These are phyloP conservation scores for Rubia tinctorum DNA, from an alignment of 305 asterid species.

Conservation along the genomic window DNA sequence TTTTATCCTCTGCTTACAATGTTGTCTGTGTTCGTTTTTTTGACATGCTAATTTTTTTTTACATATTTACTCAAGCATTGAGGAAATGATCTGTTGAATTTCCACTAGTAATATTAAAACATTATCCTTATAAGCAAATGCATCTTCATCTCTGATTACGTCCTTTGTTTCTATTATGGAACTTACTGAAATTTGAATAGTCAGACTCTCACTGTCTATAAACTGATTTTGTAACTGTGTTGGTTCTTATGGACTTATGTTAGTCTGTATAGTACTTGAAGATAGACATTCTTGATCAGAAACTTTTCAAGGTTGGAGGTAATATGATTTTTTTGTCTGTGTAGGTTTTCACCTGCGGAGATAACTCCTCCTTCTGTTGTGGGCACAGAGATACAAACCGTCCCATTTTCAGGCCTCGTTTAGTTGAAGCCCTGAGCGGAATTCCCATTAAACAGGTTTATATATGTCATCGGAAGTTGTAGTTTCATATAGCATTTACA, in stretches of 20 bases:
- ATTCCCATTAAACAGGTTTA: constrained; percentile 76
- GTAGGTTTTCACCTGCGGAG: constrained; percentile 88
- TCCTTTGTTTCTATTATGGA: neutral
- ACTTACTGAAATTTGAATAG: neutral
- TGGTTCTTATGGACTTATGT: neutral
- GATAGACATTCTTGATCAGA: neutral
- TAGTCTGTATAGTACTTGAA: too few relatives aligned
- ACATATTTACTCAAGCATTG: neutral
- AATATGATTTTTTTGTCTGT: constrained; percentile 21
- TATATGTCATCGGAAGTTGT: neutral
- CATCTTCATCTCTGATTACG: neutral
- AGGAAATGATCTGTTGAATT: neutral
- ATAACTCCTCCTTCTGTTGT: constrained; percentile 78
- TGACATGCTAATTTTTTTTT: too few relatives aligned
- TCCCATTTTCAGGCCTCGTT: constrained; percentile 72
- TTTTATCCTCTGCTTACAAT: neutral
- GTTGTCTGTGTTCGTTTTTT: neutral
- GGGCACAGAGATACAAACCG: constrained; percentile 71
- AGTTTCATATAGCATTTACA: neutral
- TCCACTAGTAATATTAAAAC: neutral
- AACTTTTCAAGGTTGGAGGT: neutral
- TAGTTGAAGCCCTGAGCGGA: constrained; percentile 62
- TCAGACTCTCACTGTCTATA: neutral
- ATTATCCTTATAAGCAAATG: neutral
- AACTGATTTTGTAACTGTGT: neutral